Conservation (phyloP, 2,329 filamentous ascomycete species). For the Paecilomyces dactylethromorphus region DNA sequence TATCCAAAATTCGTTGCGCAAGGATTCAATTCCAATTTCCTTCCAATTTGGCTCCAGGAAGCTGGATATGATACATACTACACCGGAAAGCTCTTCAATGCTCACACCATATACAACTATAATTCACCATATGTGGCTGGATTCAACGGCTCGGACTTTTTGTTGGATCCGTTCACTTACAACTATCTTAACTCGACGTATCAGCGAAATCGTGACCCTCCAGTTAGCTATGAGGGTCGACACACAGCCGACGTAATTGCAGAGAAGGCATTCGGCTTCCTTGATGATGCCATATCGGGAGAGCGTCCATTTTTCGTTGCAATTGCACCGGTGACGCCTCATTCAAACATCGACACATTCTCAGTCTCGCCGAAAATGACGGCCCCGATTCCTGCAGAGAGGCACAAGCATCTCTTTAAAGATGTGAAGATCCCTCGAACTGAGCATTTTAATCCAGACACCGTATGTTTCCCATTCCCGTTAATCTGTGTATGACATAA, state of each 20-base stretch:
- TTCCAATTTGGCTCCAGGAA: conserved; percentile 47
- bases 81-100: conserved; percentile 51
- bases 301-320: conserved; percentile 61
- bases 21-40: conserved; percentile 45
- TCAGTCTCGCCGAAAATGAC: conserved; percentile 28
- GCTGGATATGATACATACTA: conserved; percentile 50
- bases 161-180: conserved; percentile 51
- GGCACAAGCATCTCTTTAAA: conserved; percentile 58
- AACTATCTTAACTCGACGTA: conserved; percentile 61
- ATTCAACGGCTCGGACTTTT: conserved; percentile 37
- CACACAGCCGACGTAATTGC: conserved; percentile 56
- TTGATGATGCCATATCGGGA: conserved; percentile 52
- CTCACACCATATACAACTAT: conserved; percentile 45
- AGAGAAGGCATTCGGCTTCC: conserved; percentile 52
- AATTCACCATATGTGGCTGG: conserved; percentile 30
- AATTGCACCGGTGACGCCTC: conserved; percentile 61
- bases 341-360: conserved; percentile 45
- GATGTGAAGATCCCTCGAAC: conserved; percentile 55
- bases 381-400: conserved; percentile 51
- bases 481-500: not conserved
- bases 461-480: conserved; percentile 26
- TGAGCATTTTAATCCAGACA: conserved; percentile 59
- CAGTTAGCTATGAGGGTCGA: conserved; percentile 49
- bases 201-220: conserved; percentile 52
- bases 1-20: conserved; percentile 48